Base-by-base conservation (phyloP, 208 protist species). In the Acanthamoeba castellanii region DNA sequence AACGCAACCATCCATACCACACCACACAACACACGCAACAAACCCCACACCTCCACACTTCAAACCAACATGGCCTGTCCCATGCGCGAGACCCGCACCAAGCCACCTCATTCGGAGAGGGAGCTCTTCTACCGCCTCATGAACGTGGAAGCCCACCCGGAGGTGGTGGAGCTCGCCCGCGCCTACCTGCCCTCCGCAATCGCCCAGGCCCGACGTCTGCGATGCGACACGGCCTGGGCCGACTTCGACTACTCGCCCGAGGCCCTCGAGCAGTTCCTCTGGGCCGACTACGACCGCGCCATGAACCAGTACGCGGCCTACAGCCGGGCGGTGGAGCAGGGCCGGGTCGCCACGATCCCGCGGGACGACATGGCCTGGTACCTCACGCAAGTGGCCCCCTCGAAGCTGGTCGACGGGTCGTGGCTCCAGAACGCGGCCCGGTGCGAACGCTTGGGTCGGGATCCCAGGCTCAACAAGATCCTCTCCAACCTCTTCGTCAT, bases 391-490 rank as follows among this genome's bases (percentile, higher is more conserved):
- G 22, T 93, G 18, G 76, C 89, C 32, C 25, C 59, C 32, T 27
- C 89, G 22, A 93, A 93, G 59, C 52, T 85, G 14, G 89, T 93
- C 32, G 89, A 93, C 61, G 89, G 89, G 20, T 47, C 89, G n/a
- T 93, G 89, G 89, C 30, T 93, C 64, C 89, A 93, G 61, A 81
- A 52, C 74, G 74, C 32, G 45, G 34, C 42, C 74, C n/a, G 52
- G 74, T 52, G 45, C 37, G 20, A 45, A 18, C 74, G 57, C 74
- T 18, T 82, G 34, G 22, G 45, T 0, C 5, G 9, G 3, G 85
- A 91, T 37, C 37, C 59, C 3, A 0, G 42, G 20, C 37, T 91
- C 85, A 91, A 76, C 64, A 47, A 30, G 68, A 47, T 76, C 42
- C 66, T 91, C 9, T 91, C 85, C 37, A 76, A 91, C 85, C 22